Evolutionary conservation across 306 rosid genomes (phyloP).

Genomic region (Citrullus mucosospermus): DNA sequence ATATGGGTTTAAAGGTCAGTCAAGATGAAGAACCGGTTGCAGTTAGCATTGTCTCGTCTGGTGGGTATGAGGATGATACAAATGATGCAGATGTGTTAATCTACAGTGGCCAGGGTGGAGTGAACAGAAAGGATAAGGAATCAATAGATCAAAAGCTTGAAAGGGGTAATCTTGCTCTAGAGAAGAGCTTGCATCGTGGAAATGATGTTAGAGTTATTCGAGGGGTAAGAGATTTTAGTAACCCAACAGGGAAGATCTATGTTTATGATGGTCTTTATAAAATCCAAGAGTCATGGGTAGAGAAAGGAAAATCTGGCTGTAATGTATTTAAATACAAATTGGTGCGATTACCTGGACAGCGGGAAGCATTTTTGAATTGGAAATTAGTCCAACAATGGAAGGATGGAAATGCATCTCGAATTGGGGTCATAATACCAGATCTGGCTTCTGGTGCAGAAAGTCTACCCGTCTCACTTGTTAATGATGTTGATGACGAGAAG

Average conservation of each 20-base stretch:
- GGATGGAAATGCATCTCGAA: constrained; percentile 39
- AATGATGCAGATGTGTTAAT: constrained; percentile 67
- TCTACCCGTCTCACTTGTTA: constrained; percentile 78
- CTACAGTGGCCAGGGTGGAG: constrained; percentile 94
- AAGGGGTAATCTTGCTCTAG: constrained; percentile 94
- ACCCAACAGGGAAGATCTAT: constrained; percentile 63
- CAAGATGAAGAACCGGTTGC: constrained; percentile 79
- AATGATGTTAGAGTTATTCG: constrained; percentile 77
- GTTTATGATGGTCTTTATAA: constrained; percentile 89
- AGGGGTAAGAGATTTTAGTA: constrained; percentile 45
- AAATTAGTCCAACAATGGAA: constrained; percentile 74
- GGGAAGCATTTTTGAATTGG: constrained; percentile 53
- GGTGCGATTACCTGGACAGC: constrained; percentile 54
- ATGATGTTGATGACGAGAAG: constrained; percentile 84
- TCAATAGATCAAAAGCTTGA: constrained; percentile 85
- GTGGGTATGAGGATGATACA: constrained; percentile 72
- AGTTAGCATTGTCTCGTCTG: constrained; percentile 85
- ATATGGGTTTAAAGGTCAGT: constrained; percentile 44
- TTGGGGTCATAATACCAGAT: constrained; percentile 74
- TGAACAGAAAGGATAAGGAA: constrained; percentile 42
- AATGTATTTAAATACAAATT: constrained; percentile 71
- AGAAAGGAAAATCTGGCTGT: constrained; percentile 65
- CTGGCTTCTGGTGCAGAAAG: constrained; percentile 83
- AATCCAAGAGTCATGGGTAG: constrained; percentile 75
- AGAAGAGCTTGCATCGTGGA: constrained; percentile 61